Evolutionary conservation across 176 grass and related monocot species (phyloP), one percentile per base, ranked within the genome.

Genomic region (Ananas comosus): DNA sequence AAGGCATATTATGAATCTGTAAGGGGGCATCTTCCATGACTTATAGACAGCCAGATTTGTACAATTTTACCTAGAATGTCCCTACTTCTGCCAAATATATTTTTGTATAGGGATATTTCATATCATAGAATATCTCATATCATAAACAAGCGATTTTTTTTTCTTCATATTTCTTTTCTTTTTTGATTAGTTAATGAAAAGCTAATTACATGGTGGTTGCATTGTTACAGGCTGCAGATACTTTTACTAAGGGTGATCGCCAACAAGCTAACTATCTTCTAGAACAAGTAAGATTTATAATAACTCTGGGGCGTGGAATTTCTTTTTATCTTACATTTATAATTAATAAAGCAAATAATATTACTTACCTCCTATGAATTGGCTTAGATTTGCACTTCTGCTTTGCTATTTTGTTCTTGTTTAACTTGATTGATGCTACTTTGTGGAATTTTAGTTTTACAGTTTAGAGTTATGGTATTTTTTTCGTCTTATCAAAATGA

Each of bases 1-100:
- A 97, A 90, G 69, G 70, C 88, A 59, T 97, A 97, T 73, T 97
- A 92, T 78, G 82, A 70, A 82, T 88, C 88, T 76, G 93, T 97
- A 86, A 80, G 72, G 42, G 54, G 14, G 6, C 54, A 0, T 59
- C 54, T 59, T 59, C 54, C 16, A 19, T 59, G 54, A 59, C 13
- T 59, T 17, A 9, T 21, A 9, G 8, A 59, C 19, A 42, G 13
- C 54, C 14, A 59, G 13, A 19, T 17, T 59, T 5, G 19, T 59
- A 17, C 54, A 59, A 17, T 59, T 59, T 4, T 59, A 42, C 19
- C 19, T 14, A 19, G 54, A 14, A 59, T 59, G 14, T 18, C 54
- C 19, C 54, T 19, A 59, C 13, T 59, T 18, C 10, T 17, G 12
- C 3, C 14, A 59, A 59, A 9, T 59, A 17, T 58, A 58, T 58